A percentile compares a stretch with the other conserved stretches of the same genome.
phyloP scores from a whole-genome alignment of 306 rosid genomes.

The Sophora flavescens region DNA sequence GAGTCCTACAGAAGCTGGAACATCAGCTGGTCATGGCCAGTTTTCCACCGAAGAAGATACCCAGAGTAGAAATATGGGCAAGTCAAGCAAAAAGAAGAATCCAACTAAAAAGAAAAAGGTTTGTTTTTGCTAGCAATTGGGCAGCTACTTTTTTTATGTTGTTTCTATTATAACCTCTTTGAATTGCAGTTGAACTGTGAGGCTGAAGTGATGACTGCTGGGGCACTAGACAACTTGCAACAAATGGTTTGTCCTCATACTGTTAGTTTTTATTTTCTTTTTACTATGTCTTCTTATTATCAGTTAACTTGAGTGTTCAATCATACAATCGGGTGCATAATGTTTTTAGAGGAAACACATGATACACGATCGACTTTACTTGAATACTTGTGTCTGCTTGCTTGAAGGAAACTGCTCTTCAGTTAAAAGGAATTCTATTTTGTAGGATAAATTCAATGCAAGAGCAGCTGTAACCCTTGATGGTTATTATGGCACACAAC shows the following conservation, averaged over 20 bases:
- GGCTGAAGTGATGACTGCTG: conserved; percentile 77
- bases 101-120: conserved; percentile 97
- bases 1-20: conserved; percentile 75
- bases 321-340: background rate
- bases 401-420: conserved; percentile 41
- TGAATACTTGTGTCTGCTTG: conserved; percentile 17
- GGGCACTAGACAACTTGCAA: conserved; percentile 89
- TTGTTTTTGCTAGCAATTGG: conserved; percentile 41
- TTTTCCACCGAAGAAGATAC: conserved; percentile 79
- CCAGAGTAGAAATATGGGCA: conserved; percentile 80
- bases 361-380: background rate
- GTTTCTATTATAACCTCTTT: conserved; percentile 44
- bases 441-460: conserved; percentile 84
- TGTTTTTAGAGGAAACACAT: conserved; percentile 22
- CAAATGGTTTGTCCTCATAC: conserved; percentile 82
- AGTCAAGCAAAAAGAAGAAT: conserved; percentile 80
- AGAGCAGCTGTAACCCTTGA: conserved; percentile 88
- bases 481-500: conserved; percentile 86
- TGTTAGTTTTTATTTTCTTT: background rate
- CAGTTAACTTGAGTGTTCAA: conserved; percentile 41
- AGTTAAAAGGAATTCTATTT: conserved; percentile 43
- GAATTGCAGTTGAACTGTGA: conserved; percentile 77
- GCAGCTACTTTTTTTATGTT: conserved; percentile 19
- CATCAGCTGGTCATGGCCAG: conserved; percentile 75
- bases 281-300: conserved; percentile 44